These are phyloP conservation scores for Trypanosoma grayi DNA, from an alignment of 208 protist genomes.

Conservation along the genomic window DNA sequence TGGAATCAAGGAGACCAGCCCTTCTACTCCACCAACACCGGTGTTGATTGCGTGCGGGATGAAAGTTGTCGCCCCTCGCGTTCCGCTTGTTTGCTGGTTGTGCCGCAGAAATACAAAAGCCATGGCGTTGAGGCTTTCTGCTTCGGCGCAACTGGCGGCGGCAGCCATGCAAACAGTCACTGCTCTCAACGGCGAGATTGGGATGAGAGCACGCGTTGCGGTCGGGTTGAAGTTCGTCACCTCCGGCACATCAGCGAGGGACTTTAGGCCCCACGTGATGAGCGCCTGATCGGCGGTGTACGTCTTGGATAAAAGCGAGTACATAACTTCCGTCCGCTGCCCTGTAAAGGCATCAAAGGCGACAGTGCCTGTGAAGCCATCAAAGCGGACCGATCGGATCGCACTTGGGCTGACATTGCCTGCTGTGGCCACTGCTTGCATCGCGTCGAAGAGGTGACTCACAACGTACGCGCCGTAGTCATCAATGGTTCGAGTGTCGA, in stretches of 20 bases:
- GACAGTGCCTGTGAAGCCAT: conserved; percentile 69
- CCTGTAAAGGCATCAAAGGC: conserved; percentile 69
- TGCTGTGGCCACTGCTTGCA: conserved; percentile 49
- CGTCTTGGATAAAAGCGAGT: conserved; percentile 44
- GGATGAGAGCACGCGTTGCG: conserved; percentile 38
- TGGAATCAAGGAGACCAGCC: conserved; percentile 62
- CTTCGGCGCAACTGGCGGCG: conserved; percentile 49
- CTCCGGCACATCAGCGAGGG: conserved; percentile 28
- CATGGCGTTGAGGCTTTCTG: conserved; percentile 56
- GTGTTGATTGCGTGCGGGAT: conserved; percentile 64
- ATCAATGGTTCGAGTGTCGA: conserved; percentile 43
- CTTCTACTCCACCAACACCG: conserved; percentile 58
- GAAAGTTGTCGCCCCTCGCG: conserved; percentile 25
- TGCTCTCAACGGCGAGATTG: conserved; percentile 55
- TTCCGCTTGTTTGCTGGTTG: conserved; percentile 26
- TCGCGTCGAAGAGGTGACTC: conserved; percentile 77
- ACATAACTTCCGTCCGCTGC: conserved; percentile 56
- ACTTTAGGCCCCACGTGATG: conserved; percentile 50
- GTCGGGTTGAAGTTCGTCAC: conserved; percentile 36
- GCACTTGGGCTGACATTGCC: conserved; percentile 31
- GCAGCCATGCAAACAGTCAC: conserved; percentile 74
- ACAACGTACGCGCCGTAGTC: conserved; percentile 75
- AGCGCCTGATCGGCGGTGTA: conserved; percentile 49
- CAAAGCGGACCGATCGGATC: conserved; percentile 52
- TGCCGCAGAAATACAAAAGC: conserved; percentile 48